Conservation (phyloP, 768 basidiomycete species). For the Tricholoma flavovirens region DNA sequence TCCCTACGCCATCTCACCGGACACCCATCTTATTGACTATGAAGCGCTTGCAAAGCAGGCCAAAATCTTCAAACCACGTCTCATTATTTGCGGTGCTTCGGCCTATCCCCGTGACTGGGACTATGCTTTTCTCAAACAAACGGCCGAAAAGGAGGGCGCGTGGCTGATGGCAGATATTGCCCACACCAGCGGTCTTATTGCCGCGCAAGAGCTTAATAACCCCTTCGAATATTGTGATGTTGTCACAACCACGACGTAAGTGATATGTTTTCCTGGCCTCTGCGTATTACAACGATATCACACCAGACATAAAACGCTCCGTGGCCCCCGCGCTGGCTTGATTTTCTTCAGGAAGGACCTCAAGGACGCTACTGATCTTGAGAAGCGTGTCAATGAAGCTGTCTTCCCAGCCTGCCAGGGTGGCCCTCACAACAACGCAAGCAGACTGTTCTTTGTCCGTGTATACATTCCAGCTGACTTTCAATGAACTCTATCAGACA, state of each 20-base stretch:
- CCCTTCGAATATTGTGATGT: conserved; percentile 97
- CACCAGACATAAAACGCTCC: conserved; percentile 91
- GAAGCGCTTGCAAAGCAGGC: conserved; percentile 74
- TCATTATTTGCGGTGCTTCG: conserved; percentile 96
- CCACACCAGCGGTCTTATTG: conserved; percentile 93
- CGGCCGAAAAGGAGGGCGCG: conserved; percentile 82
- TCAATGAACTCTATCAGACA: conserved; percentile 42
- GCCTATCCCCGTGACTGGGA: conserved; percentile 99
- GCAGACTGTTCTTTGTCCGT: conserved; percentile 14
- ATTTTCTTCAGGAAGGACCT: conserved; percentile 98
- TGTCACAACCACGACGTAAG: conserved; percentile 94
- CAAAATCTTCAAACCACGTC: conserved; percentile 89
- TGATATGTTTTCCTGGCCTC: conserved; percentile 5
- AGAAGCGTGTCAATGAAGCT: conserved; percentile 95
- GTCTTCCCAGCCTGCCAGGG: conserved; percentile 99
- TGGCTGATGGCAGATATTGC: conserved; percentile 97
- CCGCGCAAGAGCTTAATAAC: conserved; percentile 82
- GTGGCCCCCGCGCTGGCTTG: conserved; percentile 94
- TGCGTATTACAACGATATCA: conserved; percentile 2
- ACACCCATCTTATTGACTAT: conserved; percentile 90
- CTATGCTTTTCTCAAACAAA: conserved; percentile 76
- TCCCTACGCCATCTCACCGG: conserved; percentile 81
- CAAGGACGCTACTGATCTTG: conserved; percentile 75
- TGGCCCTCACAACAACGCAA: conserved; percentile 96
- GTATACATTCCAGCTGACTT: neutral